Evolutionary conservation across 192 early-diverging fungal species (phyloP), one percentile per base, ranked within the genome.

Genomic region (Entomortierella chlamydospora): DNA sequence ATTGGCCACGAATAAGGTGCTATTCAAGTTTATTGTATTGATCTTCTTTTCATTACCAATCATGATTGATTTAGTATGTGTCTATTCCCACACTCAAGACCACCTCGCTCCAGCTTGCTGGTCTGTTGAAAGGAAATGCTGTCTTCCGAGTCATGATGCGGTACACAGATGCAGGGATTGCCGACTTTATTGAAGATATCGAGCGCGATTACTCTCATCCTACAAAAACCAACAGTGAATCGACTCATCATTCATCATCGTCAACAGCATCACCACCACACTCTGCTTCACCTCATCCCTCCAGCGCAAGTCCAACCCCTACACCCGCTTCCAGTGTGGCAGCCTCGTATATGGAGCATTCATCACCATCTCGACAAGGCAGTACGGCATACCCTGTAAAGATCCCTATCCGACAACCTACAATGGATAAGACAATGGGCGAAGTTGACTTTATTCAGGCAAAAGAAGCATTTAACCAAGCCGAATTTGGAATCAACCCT

Each of bases 61-160:
- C 34, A 37, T 37, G 34, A 10, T 37, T 37, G 34, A 37, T 37
- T 37, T 68, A 95, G 85, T 91, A 87, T 60, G 61, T 86, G 0
- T 84, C 89, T 0, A 86, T 90, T 50, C 69, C 82, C 18, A 69
- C 71, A 28, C 76, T 97, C 65, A 86, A 91, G 72, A 71, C 81
- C 8, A 95, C 92, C 0, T 92, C 92, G 49, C 73, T 97, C 10
- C 84, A 88, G 31, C 84, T 87, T 34, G 87, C 89, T 28, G 95
- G 94, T 15, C 68, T 95, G 20, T 79, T 84, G 4, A 82, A 85
- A 39, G 94, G 93, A 42, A 92, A 88, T 66, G 85, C 86, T 9
- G 82, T 92, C 37, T 83, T 95, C 66, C 86, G 94, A 20, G 72
- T 97, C 52, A 83, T 92, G 56, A 92, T 92, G 73, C 77, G 82